These are phyloP conservation scores for Trichomonascus vanleenenianus DNA, from an alignment of 805 yeast species.

Conservation along the genomic window DNA sequence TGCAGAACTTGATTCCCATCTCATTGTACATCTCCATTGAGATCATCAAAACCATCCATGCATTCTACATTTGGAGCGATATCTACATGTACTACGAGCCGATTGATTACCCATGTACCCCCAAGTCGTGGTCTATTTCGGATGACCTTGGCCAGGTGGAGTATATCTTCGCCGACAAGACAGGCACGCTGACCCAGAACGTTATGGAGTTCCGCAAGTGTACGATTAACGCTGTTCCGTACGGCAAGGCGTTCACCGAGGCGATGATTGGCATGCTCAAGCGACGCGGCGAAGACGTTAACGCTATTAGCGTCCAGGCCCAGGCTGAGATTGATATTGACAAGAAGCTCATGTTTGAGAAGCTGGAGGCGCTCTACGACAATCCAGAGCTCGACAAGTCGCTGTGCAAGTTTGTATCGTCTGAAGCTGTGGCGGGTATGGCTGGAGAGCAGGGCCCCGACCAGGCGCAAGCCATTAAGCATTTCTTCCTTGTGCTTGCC, in stretches of 20 bases:
- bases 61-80: conserved; percentile 67
- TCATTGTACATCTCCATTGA: conserved; percentile 74
- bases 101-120: conserved; percentile 68
- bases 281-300: conserved; percentile 52
- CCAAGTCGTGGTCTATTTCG: conserved; percentile 76
- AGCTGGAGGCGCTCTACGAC: conserved; percentile 28
- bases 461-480: conserved; percentile 44
- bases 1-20: conserved; percentile 73
- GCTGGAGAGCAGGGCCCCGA: conserved; percentile 30
- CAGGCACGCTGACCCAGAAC: conserved; percentile 78
- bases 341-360: conserved; percentile 39
- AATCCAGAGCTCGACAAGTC: conserved; percentile 46
- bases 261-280: conserved; percentile 67
- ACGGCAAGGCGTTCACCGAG: conserved; percentile 73
- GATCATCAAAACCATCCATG: conserved; percentile 70
- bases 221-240: conserved; percentile 56
- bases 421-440: conserved; percentile 49
- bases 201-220: conserved; percentile 78
- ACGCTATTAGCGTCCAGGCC: conserved; percentile 39
- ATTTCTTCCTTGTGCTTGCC: conserved; percentile 58
- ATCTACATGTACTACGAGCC: conserved; percentile 58
- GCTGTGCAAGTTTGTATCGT: conserved; percentile 51
- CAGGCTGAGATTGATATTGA: conserved; percentile 36
- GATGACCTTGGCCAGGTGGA: conserved; percentile 83
- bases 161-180: conserved; percentile 73